These are phyloP conservation scores for Nakaseomyces bracarensis DNA, from an alignment of 1,139 yeast genomes.

Conservation along the genomic window DNA sequence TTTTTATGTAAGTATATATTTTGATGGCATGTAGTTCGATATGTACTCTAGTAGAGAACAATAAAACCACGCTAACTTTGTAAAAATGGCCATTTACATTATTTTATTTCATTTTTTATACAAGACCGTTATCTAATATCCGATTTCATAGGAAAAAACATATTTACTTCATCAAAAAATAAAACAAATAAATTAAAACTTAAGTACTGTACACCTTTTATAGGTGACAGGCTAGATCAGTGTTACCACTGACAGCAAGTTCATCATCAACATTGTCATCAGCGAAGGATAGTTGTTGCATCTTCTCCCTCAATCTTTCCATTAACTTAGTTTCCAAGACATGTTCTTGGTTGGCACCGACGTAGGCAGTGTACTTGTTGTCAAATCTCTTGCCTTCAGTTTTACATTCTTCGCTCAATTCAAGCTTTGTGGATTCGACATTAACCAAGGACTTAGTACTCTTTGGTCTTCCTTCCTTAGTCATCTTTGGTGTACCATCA, in stretches of 20 bases:
- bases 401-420: constrained; percentile 51
- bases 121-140: too few species aligned
- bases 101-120: too few species aligned
- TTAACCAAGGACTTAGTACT: constrained; percentile 61
- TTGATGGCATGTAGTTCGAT: too few species aligned
- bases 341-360: constrained; percentile 16
- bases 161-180: too few species aligned
- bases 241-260: constrained; percentile 3
- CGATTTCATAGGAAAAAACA: too few species aligned
- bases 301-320: constrained; percentile 15
- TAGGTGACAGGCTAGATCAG: constrained; percentile 4
- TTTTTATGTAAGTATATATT: too few species aligned
- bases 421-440: constrained; percentile 55
- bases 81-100: too few species aligned
- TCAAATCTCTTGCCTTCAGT: constrained; percentile 9
- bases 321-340: constrained; percentile 17
- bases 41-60: too few species aligned
- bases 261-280: constrained; percentile 5
- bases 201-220: too few species aligned
- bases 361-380: constrained; percentile 11
- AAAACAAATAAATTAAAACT: too few species aligned
- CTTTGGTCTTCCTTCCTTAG: constrained; percentile 41
- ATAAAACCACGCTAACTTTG: too few species aligned
- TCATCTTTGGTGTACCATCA: constrained; percentile 31
- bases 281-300: constrained; percentile 13